Percentiles rank a stretch among this genome's conserved stretches.
Evolutionary conservation across 768 basidiomycete species (phyloP).

Genomic region (Coprinellus micaceus): DNA sequence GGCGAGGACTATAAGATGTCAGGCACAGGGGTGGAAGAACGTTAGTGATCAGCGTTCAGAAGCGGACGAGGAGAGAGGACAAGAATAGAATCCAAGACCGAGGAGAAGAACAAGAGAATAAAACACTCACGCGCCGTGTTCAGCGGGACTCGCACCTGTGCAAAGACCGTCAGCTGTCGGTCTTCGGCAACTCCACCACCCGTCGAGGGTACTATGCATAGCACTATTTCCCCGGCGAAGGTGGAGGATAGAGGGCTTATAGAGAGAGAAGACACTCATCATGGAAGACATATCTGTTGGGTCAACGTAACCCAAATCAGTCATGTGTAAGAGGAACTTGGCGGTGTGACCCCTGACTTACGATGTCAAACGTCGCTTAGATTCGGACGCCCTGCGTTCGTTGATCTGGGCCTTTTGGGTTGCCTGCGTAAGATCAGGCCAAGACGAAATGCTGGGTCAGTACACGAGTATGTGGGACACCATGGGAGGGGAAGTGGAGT

Average conservation of each 20-base stretch:
- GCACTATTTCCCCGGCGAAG: no score
- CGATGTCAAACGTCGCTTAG: slow-evolving; percentile 79
- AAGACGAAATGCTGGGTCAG: no score
- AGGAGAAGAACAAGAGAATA: not conserved
- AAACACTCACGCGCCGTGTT: slow-evolving; percentile 61
- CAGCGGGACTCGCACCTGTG: slow-evolving; percentile 76
- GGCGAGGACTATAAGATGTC: slow-evolving; percentile 53
- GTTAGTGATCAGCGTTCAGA: no score
- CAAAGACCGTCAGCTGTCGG: slow-evolving; percentile 17
- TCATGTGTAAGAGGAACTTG: no score
- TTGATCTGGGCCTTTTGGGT: slow-evolving; percentile 75
- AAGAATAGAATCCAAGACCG: no score
- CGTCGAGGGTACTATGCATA: no score
- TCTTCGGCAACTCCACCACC: no score
- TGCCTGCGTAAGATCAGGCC: slow-evolving; percentile 38
- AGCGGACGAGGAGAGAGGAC: no score
- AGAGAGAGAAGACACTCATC: slow-evolving; percentile 45
- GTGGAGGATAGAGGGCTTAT: not conserved
- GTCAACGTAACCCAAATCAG: no score
- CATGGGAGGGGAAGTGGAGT: not conserved
- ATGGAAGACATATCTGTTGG: slow-evolving; percentile 67
- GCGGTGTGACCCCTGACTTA: no score
- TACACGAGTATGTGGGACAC: no score
- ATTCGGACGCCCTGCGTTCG: slow-evolving; percentile 72
- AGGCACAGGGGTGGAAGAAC: no score